Evolutionary conservation across 2,329 filamentous ascomycete species (phyloP).

Genomic region (Endothia cerciana): DNA sequence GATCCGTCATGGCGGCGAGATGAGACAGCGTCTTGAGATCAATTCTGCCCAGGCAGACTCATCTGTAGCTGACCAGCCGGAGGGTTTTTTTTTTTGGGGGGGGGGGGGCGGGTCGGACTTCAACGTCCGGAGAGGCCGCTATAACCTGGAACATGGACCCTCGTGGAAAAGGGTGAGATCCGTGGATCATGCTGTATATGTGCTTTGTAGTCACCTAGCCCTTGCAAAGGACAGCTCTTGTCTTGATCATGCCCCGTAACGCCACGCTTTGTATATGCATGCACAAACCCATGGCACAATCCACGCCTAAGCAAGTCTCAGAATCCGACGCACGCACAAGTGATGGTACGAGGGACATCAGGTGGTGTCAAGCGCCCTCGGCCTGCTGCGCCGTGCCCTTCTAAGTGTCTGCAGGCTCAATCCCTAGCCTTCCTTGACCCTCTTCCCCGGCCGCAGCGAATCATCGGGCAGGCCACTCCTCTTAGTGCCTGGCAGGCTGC

Average conservation of each 20-base stretch:
- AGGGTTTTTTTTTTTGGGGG: no score
- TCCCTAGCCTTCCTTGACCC: conserved; percentile 57
- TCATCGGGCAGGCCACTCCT: conserved; percentile 85
- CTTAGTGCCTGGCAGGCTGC: conserved; percentile 89
- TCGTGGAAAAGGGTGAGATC: background rate
- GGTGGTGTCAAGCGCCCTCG: background rate
- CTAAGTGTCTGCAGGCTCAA: background rate
- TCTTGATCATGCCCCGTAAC: background rate
- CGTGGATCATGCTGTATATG: background rate
- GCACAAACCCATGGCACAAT: background rate
- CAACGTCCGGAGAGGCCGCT: background rate
- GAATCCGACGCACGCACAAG: background rate
- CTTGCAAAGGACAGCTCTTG: background rate
- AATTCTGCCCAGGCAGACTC: background rate
- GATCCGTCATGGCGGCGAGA: background rate
- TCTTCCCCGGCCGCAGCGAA: conserved; percentile 63
- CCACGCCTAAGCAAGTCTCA: background rate
- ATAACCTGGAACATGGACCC: background rate
- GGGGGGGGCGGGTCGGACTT: background rate
- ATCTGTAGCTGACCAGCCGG: background rate
- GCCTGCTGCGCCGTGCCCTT: background rate
- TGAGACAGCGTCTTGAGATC: background rate
- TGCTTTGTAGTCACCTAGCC: background rate
- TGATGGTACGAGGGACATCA: no score
- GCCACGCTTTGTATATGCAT: conserved; percentile 3